These are phyloP conservation scores for Cryphonectria naterciae DNA, from an alignment of 2,329 filamentous ascomycete genomes.

Conservation along the genomic window DNA sequence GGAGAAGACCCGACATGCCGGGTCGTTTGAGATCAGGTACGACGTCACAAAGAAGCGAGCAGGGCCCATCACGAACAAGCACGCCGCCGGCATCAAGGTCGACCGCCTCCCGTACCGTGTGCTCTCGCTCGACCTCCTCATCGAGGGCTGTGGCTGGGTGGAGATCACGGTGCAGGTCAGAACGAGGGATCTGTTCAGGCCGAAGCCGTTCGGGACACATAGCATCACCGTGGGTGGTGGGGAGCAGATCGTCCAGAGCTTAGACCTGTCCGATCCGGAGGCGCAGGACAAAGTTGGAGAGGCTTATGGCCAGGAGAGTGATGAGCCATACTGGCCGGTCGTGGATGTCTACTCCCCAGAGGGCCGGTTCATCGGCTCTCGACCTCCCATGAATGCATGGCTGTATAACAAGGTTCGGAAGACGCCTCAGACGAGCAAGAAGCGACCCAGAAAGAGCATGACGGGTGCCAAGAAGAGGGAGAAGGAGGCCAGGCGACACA, in stretches of 20 bases:
- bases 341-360: conserved; percentile 86
- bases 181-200: conserved; percentile 50
- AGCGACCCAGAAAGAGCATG: conserved; percentile 72
- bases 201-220: conserved; percentile 13
- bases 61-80: conserved; percentile 69
- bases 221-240: conserved; percentile 26
- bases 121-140: conserved; percentile 79
- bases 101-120: conserved; percentile 79
- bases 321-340: conserved; percentile 61
- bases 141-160: conserved; percentile 93
- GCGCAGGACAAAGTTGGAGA: conserved; percentile 23
- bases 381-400: conserved; percentile 74
- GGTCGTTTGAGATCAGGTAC: conserved; percentile 73
- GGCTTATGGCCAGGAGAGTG: conserved; percentile 22
- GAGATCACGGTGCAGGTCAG: conserved; percentile 85
- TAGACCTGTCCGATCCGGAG: conserved; percentile 36
- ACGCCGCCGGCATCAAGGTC: conserved; percentile 65
- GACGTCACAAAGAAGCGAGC: conserved; percentile 83
- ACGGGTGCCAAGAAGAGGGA: conserved; percentile 40
- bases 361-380: conserved; percentile 74
- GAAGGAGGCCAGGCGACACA: conserved; percentile 24
- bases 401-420: conserved; percentile 60
- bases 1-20: conserved; percentile 68
- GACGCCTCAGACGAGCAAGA: conserved; percentile 46
- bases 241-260: conserved; percentile 33